Conservation (phyloP, 441 rosid genomes). For the Kokia cookei region DNA sequence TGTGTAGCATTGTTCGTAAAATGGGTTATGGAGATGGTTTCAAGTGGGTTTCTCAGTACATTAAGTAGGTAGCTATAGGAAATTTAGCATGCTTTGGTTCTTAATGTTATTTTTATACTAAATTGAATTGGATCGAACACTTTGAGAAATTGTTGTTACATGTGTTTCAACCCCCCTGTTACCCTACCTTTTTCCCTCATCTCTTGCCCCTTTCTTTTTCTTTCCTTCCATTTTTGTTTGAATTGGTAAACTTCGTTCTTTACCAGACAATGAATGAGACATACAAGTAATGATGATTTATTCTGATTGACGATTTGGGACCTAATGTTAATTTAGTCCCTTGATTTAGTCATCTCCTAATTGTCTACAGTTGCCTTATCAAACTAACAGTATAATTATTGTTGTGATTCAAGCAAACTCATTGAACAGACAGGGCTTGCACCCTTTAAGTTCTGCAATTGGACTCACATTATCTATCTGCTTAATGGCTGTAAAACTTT, state of each 20-base stretch:
- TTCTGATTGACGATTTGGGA: neutral
- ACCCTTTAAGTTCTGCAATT: neutral
- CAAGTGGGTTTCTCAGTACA: slow-evolving; percentile 20
- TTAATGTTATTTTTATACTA: neutral
- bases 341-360: neutral
- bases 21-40: slow-evolving; percentile 20
- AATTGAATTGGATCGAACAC: slow-evolving; percentile 5
- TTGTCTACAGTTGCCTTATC: neutral
- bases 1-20: slow-evolving; percentile 19
- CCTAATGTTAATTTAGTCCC: neutral
- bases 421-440: neutral
- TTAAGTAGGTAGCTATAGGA: slow-evolving; percentile 8
- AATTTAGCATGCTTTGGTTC: neutral
- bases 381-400: neutral
- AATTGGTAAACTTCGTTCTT: neutral
- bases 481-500: neutral
- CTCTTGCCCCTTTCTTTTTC: neutral
- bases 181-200: neutral
- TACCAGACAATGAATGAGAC: neutral
- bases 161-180: neutral
- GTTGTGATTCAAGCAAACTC: neutral
- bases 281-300: neutral
- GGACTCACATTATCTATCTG: neutral
- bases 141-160: neutral
- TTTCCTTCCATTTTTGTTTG: neutral